phyloP scores from a whole-genome alignment of 805 yeast species.

The Ogataea angusta region DNA sequence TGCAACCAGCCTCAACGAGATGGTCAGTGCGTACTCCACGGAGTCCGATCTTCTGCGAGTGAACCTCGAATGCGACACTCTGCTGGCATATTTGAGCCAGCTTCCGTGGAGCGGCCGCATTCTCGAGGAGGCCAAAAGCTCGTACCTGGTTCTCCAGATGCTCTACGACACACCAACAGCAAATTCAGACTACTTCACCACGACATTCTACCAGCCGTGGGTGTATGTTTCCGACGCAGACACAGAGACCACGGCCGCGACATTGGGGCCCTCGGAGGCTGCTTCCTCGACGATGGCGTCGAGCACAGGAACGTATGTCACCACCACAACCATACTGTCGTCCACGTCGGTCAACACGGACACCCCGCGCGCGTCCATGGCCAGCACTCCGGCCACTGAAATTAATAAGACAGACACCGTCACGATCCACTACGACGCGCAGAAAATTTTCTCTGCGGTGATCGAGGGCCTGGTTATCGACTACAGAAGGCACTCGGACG shows the following conservation, averaged over 20 bases:
- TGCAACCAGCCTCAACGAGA: conserved; percentile 3
- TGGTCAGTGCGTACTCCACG: conserved; percentile 1
- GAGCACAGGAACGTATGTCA: neutral
- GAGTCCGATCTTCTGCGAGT: conserved; percentile 4
- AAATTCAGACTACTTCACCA: conserved; percentile 2
- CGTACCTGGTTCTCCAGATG: conserved; percentile 7
- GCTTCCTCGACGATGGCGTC: conserved; percentile 3
- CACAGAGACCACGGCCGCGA: neutral
- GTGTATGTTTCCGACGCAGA: conserved; percentile 3
- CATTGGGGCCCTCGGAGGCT: neutral
- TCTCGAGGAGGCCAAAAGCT: conserved; percentile 8
- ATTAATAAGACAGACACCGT: conserved; percentile 1
- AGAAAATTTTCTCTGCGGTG: conserved; percentile 9
- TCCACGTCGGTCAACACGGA: conserved; percentile 1
- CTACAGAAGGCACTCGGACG: conserved; percentile 6
- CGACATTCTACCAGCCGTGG: conserved; percentile 10
- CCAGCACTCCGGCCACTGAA: conserved; percentile 1
- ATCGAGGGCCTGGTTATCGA: conserved; percentile 13
- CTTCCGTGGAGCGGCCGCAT: conserved; percentile 10
- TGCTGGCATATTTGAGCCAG: conserved; percentile 4
- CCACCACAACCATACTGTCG: conserved; percentile 4
- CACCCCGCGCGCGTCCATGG: conserved; percentile 3
- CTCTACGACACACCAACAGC: conserved; percentile 1
- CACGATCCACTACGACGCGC: conserved; percentile 4
- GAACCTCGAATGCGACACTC: conserved; percentile 6